Percentiles rank a stretch among this genome's conserved stretches.
phyloP scores from a whole-genome alignment of 2,329 filamentous ascomycete genomes.

The Uncinocarpus reesii region DNA sequence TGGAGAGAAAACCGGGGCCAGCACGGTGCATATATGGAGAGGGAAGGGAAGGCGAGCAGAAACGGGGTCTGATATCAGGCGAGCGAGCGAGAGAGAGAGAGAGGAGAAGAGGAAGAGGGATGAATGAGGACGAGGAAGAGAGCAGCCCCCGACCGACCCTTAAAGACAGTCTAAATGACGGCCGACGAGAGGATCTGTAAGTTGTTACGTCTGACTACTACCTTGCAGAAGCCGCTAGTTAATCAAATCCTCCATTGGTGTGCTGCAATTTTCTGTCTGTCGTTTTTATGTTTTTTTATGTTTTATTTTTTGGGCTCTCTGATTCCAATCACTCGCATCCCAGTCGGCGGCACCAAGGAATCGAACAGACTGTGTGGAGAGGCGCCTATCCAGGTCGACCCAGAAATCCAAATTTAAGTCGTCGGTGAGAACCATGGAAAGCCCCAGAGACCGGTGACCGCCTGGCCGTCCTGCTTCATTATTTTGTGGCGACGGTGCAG shows the following conservation, averaged over 20 bases:
- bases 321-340: conserved; percentile 5
- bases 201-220: conserved; percentile 8
- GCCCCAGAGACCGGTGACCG: too few relatives aligned
- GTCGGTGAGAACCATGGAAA: conserved; percentile 4
- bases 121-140: conserved; percentile 4
- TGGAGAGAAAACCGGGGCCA: too few relatives aligned
- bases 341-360: not conserved
- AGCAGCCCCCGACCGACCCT: not conserved
- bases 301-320: not conserved
- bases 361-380: too few relatives aligned
- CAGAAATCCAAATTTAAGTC: not conserved
- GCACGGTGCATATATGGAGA: too few relatives aligned
- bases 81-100: too few relatives aligned
- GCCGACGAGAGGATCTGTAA: not conserved
- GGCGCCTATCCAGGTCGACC: conserved; percentile 1
- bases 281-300: not conserved
- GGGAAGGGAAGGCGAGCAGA: too few relatives aligned
- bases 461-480: too few relatives aligned
- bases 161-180: not conserved
- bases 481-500: too few relatives aligned
- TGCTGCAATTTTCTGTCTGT: not conserved
- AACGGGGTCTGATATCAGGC: too few relatives aligned
- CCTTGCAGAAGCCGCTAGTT: conserved; percentile 13
- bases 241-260: conserved; percentile 4
- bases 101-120: not conserved